phyloP scores from a whole-genome alignment of 2,329 filamentous ascomycete genomes.

The Curvularia sp. region DNA sequence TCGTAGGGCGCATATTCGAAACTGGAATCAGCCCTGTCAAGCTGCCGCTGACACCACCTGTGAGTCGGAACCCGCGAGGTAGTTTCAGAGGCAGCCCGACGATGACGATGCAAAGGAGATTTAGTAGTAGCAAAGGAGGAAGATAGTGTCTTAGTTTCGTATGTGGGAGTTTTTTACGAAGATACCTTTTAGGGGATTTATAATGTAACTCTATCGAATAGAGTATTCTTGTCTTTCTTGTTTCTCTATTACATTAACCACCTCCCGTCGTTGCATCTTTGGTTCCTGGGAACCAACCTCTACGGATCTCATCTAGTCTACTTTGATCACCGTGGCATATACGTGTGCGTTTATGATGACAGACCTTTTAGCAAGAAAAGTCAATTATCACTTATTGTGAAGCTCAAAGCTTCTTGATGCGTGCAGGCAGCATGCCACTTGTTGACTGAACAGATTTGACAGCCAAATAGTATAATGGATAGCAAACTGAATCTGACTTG shows the following conservation, averaged over 20 bases:
- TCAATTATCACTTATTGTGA: background rate
- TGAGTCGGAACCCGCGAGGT: constrained; percentile 29
- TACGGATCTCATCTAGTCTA: no score
- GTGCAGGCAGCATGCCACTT: background rate
- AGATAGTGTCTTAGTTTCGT: constrained; percentile 10
- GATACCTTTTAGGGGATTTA: background rate
- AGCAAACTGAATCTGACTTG: background rate
- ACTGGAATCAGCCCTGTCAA: constrained; percentile 29
- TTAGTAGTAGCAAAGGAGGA: constrained; percentile 15
- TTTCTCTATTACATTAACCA: background rate
- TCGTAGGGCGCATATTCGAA: constrained; percentile 85
- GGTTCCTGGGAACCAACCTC: background rate
- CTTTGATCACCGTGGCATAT: background rate
- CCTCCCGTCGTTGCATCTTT: background rate
- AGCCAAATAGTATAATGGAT: background rate
- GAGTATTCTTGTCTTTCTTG: background rate
- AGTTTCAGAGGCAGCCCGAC: constrained; percentile 34
- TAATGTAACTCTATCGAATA: background rate
- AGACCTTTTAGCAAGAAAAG: background rate
- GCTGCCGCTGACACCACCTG: constrained; percentile 36
- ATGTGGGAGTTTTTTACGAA: background rate
- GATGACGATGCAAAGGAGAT: constrained; percentile 15
- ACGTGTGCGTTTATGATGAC: background rate
- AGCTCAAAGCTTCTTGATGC: background rate
- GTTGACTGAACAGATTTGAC: background rate